Conservation (phyloP, 768 basidiomycete genomes). For the Mycena leptocephala region DNA sequence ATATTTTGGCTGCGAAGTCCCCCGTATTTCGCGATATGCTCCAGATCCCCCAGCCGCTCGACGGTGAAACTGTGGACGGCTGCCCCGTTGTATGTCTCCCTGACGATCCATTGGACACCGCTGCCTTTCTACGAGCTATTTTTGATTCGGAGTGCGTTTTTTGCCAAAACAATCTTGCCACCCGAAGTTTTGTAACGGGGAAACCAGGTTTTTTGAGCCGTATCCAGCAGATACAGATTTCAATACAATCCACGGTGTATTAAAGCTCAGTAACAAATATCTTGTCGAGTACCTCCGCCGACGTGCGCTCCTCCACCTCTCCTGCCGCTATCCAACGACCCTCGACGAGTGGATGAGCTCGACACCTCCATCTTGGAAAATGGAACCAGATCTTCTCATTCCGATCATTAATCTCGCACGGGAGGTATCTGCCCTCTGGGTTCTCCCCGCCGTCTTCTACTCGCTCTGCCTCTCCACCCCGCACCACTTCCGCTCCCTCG, state of each 20-base stretch:
- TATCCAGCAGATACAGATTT: slow-evolving; percentile 11
- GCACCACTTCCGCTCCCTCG: slow-evolving; percentile 1
- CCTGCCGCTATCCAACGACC: slow-evolving; percentile 2
- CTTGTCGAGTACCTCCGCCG: slow-evolving; percentile 9
- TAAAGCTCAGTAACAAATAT: slow-evolving; percentile 26
- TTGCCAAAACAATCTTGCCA: too few relatives aligned
- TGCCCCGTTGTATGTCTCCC: slow-evolving; percentile 13
- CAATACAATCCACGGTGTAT: slow-evolving; percentile 4
- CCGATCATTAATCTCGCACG: slow-evolving; percentile 19
- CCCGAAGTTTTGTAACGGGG: not conserved
- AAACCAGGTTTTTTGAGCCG: slow-evolving; percentile 19
- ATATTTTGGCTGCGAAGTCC: slow-evolving; percentile 18
- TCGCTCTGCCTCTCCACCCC: slow-evolving; percentile 15
- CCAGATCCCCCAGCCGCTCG: slow-evolving; percentile 3
- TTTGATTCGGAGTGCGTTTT: slow-evolving; percentile 18
- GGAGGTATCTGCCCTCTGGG: slow-evolving; percentile 17
- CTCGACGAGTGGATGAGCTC: too few relatives aligned
- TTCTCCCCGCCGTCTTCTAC: slow-evolving; percentile 21
- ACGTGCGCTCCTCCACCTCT: slow-evolving; percentile 16
- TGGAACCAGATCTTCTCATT: slow-evolving; percentile 4
- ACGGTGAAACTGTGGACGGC: not conserved
- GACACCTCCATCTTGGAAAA: slow-evolving; percentile 1
- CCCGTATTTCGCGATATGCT: slow-evolving; percentile 19
- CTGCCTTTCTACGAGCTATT: slow-evolving; percentile 3
- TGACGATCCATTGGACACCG: slow-evolving; percentile 11